Conservation (phyloP, 257 asterid species). For the Agastache rugosa region DNA sequence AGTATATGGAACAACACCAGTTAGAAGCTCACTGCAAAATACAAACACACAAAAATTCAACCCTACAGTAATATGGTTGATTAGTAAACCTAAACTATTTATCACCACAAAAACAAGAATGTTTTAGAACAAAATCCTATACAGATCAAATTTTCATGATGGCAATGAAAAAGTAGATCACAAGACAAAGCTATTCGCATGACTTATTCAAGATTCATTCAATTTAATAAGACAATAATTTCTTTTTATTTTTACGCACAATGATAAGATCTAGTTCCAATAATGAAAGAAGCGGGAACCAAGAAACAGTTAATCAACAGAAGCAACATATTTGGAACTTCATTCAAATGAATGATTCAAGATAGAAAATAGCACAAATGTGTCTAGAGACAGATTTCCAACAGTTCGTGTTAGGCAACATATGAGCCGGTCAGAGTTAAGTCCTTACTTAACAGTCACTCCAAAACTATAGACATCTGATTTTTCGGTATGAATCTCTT, state of each 20-base stretch:
- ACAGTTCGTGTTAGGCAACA: neutral
- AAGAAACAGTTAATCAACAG: neutral
- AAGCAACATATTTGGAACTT: conserved; percentile 3
- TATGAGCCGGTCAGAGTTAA: conserved; percentile 24
- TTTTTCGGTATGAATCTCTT: conserved; percentile 87
- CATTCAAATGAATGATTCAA: conserved; percentile 12
- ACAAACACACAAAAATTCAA: conserved; percentile 28
- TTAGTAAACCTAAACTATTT: conserved; percentile 10
- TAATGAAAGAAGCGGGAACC: conserved; percentile 3
- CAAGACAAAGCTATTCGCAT: conserved; percentile 20
- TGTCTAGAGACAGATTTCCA: conserved; percentile 13
- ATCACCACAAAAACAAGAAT: neutral
- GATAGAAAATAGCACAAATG: neutral
- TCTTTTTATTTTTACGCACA: neutral
- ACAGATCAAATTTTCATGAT: neutral
- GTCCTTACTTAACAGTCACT: conserved; percentile 77
- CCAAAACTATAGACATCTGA: conserved; percentile 98
- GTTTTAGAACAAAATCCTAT: neutral
- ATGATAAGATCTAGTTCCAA: neutral
- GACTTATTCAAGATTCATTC: conserved; percentile 7
- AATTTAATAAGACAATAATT: neutral
- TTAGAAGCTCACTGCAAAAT: conserved; percentile 86
- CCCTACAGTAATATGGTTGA: conserved; percentile 9
- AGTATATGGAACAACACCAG: conserved; percentile 94
- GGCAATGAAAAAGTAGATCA: conserved; percentile 21